Evolutionary conservation across 2,329 filamentous ascomycete species (phyloP).

Genomic region (Scedosporium apiospermum): DNA sequence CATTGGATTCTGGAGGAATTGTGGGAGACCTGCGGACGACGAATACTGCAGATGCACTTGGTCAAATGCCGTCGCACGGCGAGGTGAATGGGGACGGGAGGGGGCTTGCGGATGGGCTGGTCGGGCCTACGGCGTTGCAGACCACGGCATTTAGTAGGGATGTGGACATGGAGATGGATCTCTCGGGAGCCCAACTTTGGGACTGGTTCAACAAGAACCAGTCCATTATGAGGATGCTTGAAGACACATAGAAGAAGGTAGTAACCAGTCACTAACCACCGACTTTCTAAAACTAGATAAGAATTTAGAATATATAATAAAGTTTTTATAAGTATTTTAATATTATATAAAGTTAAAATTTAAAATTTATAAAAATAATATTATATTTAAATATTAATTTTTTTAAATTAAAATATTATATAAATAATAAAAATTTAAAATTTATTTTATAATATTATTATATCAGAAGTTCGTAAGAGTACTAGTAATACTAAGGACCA

Average conservation of each 20-base stretch:
- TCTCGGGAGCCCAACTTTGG: conserved; percentile 10
- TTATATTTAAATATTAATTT: background rate
- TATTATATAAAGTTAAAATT: background rate
- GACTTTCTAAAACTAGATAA: background rate
- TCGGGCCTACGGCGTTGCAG: background rate
- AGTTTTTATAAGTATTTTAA: background rate
- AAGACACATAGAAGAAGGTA: conserved; percentile 7
- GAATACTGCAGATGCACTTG: background rate
- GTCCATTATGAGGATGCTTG: conserved; percentile 12
- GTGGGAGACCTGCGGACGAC: background rate
- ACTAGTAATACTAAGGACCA: too few species aligned
- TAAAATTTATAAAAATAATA: background rate
- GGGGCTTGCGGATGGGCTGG: background rate
- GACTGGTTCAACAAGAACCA: conserved; percentile 13
- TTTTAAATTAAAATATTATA: background rate
- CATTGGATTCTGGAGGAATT: background rate
- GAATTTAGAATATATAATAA: background rate
- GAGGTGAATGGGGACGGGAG: background rate
- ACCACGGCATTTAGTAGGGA: conserved; percentile 1
- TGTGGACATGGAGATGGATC: conserved; percentile 10
- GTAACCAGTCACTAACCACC: too few species aligned
- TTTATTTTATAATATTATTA: background rate
- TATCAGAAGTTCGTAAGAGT: too few species aligned
- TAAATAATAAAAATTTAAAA: background rate
- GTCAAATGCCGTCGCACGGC: background rate